Conservation (phyloP, 495 filamentous ascomycete species). For the Glutinoglossum americanum region DNA sequence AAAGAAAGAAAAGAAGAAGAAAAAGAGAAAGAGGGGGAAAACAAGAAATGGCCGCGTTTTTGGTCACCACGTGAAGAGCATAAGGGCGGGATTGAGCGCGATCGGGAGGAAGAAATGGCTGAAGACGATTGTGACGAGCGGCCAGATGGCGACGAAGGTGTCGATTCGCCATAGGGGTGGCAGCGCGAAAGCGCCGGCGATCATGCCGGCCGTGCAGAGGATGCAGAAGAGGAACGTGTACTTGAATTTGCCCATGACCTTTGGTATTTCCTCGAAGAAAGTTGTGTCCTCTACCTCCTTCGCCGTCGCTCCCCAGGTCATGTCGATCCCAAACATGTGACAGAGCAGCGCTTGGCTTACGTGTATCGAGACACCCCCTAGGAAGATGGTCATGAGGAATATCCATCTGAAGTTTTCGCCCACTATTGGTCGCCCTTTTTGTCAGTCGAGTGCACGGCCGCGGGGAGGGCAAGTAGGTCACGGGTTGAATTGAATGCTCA, state of each 20-base stretch:
- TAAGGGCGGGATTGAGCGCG: conserved; percentile 39
- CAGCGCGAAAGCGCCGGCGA: conserved; percentile 21
- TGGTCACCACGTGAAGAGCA: conserved; percentile 50
- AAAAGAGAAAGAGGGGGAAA: neutral
- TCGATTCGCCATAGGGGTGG: conserved; percentile 34
- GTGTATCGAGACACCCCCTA: conserved; percentile 26
- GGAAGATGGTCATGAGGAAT: conserved; percentile 23
- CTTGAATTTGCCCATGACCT: conserved; percentile 35
- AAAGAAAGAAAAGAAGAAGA: neutral
- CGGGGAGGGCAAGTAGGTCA: neutral
- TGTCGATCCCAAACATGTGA: conserved; percentile 26
- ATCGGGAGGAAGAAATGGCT: conserved; percentile 38
- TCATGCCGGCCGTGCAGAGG: conserved; percentile 22
- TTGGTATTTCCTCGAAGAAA: conserved; percentile 37
- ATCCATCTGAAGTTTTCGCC: conserved; percentile 26
- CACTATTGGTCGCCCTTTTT: conserved; percentile 10
- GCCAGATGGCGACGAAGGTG: conserved; percentile 35
- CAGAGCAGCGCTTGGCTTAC: conserved; percentile 23
- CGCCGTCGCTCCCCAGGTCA: conserved; percentile 26
- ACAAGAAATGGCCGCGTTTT: neutral
- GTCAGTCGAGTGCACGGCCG: no score
- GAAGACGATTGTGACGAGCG: conserved; percentile 28
- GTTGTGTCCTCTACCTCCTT: conserved; percentile 36
- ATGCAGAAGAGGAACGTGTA: conserved; percentile 34
- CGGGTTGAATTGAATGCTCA: conserved; percentile 2